Evolutionary conservation across 768 basidiomycete genomes (phyloP).

Genomic region (Cystofilobasidium capitatum): DNA sequence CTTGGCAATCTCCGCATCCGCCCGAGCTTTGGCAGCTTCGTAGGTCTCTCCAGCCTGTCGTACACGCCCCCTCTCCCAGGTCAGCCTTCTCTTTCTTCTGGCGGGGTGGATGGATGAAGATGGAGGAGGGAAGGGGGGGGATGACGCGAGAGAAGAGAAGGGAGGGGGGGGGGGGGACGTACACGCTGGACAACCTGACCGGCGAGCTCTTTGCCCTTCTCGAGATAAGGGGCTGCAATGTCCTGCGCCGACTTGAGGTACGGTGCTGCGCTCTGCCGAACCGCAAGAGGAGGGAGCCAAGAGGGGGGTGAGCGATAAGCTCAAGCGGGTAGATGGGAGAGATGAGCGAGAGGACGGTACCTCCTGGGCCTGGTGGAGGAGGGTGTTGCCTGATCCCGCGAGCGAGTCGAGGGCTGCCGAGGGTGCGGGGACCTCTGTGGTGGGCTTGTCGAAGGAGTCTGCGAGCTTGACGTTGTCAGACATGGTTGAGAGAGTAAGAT

Average conservation of each 20-base stretch:
- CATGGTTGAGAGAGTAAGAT: too few species aligned
- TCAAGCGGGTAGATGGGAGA: too few species aligned
- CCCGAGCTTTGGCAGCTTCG: background rate
- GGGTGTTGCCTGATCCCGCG: background rate
- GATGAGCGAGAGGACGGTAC: background rate
- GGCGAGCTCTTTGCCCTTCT: background rate
- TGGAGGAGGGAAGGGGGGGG: background rate
- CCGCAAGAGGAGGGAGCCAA: background rate
- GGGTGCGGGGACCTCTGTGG: background rate
- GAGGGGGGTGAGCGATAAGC: background rate
- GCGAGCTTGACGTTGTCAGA: too few species aligned
- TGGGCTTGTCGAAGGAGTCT: background rate
- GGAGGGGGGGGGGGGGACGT: background rate
- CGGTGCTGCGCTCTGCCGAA: slow-evolving; percentile 6
- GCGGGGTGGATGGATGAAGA: background rate
- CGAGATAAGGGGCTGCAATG: slow-evolving; percentile 14
- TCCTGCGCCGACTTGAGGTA: slow-evolving; percentile 21
- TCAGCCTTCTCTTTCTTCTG: too few species aligned
- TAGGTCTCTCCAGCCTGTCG: background rate
- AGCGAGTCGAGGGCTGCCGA: background rate
- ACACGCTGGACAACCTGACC: background rate
- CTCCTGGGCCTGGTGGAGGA: background rate
- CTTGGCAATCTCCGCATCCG: slow-evolving; percentile 2
- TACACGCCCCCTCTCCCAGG: too few species aligned
- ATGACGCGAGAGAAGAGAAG: background rate